Conservation (phyloP, 2,329 filamentous ascomycete genomes). For the Phaeosphaeriaceae sp. region DNA sequence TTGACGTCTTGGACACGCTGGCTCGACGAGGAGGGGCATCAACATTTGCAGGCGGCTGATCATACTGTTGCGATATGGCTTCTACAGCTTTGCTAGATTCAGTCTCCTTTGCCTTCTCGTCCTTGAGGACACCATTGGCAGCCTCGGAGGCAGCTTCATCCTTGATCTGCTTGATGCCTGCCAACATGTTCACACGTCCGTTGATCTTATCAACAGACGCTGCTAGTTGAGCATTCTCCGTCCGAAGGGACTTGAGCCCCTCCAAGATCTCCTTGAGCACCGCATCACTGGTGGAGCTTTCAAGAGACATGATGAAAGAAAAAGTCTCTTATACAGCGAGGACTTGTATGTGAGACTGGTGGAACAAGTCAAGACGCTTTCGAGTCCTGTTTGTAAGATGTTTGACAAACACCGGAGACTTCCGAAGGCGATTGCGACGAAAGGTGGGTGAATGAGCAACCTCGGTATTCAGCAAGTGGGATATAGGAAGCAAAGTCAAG, state of each 20-base stretch:
- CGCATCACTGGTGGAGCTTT: conserved; percentile 35
- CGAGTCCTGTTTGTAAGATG: conserved; percentile 10
- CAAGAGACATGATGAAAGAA: conserved; percentile 33
- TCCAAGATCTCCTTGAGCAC: conserved; percentile 63
- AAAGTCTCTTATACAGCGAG: conserved; percentile 9
- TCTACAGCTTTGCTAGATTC: conserved; percentile 44
- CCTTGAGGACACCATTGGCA: conserved; percentile 25
- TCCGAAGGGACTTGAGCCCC: conserved; percentile 62
- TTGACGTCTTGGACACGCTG: conserved; percentile 59
- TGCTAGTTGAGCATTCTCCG: conserved; percentile 63
- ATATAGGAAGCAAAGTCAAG: not conserved
- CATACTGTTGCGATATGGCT: conserved; percentile 51
- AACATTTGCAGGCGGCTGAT: conserved; percentile 39
- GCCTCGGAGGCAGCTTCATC: conserved; percentile 53
- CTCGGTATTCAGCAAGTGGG: not conserved
- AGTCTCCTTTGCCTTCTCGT: conserved; percentile 42
- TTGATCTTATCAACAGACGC: conserved; percentile 67
- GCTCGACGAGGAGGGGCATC: conserved; percentile 47
- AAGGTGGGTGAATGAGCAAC: not conserved
- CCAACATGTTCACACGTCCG: conserved; percentile 66
- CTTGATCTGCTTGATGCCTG: conserved; percentile 64
- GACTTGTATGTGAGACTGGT: not conserved
- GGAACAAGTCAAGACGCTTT: conserved; percentile 2
- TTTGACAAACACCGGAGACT: conserved; percentile 16
- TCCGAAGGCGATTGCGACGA: not conserved